These are phyloP conservation scores for Ceratocystis albifundus DNA, from an alignment of 2,329 filamentous ascomycete genomes.

Conservation along the genomic window DNA sequence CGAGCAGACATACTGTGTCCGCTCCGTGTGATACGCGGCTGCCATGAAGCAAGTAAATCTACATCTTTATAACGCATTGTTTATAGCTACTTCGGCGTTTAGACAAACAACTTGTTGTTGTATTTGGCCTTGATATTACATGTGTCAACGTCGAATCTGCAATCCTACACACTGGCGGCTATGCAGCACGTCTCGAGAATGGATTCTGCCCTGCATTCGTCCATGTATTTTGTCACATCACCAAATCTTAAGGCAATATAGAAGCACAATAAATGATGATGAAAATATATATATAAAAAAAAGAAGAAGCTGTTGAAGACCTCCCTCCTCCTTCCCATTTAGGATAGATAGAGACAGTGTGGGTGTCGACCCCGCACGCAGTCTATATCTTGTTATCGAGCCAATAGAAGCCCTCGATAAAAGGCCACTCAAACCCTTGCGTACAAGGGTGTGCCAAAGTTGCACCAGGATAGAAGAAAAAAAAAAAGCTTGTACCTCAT, in stretches of 20 bases:
- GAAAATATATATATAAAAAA: background rate
- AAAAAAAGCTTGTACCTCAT: slow-evolving; percentile 8
- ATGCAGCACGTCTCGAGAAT: background rate
- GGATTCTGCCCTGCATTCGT: slow-evolving; percentile 6
- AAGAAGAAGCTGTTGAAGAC: background rate
- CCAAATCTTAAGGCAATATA: background rate
- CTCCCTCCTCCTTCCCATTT: background rate
- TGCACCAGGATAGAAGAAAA: too few species aligned
- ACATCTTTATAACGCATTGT: background rate
- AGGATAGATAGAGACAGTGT: slow-evolving; percentile 10
- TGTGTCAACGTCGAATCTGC: slow-evolving; percentile 8
- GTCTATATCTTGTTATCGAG: slow-evolving; percentile 13
- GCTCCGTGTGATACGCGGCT: background rate
- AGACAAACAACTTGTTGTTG: background rate
- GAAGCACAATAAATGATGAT: background rate
- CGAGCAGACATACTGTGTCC: background rate
- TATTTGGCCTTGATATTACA: background rate
- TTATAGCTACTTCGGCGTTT: too few species aligned
- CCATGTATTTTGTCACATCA: background rate
- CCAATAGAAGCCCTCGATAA: slow-evolving; percentile 9
- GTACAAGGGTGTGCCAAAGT: background rate
- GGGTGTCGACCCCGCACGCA: background rate
- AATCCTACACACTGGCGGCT: background rate
- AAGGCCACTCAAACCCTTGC: slow-evolving; percentile 13
- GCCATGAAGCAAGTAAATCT: background rate